Base-by-base conservation (phyloP, 1,139 yeast genomes). In the Pichia sp. region DNA sequence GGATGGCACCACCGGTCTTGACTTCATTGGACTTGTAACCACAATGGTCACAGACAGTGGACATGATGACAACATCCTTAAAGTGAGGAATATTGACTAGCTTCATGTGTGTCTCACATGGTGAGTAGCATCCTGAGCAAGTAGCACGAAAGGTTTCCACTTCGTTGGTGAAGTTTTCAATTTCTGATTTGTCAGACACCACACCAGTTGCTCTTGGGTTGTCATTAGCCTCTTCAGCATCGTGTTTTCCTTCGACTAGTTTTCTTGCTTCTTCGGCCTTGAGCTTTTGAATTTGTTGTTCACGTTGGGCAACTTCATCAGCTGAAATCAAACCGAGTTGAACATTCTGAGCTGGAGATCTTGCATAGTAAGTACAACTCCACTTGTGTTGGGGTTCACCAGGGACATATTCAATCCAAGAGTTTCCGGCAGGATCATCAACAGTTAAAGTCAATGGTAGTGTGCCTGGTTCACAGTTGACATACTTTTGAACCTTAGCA, bases 11-110 rank as follows among this genome's bases (percentile, higher is more conserved):
- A 40, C 99, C 99, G 5, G 98, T 93, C 65, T 88, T 91, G 48
- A 93, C 98, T 62, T 93, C 99, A 56, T 93, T 93, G 17, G 96
- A 85, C 63, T 85, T 91, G 65, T 84, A 93, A 24, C 98, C 98
- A 66, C 99, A 93, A 49, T 75, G 66, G 29, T 81, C 88, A 63
- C 99, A 93, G 1, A 75, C 80, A 0, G 98, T 91, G 35, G 94
- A 83, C 98, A 93, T 93, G 51, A 93, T 76, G 44, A 93, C 82
- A 30, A 93, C 99, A 50, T 93, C 97, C 62, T 87, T 88, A 69
- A 93, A 93, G 63, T 93, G 98, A 17, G 99, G 99, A 50, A 93
- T 93, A 55, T 86, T 79, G 21, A 93, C 96, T 26, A 88, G 75
- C 66, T 93, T 93, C 98, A 93, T 93, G 58, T 88, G 94, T 4